phyloP scores from a whole-genome alignment of 495 filamentous ascomycete species.

The Parachaetomium inaequale region DNA sequence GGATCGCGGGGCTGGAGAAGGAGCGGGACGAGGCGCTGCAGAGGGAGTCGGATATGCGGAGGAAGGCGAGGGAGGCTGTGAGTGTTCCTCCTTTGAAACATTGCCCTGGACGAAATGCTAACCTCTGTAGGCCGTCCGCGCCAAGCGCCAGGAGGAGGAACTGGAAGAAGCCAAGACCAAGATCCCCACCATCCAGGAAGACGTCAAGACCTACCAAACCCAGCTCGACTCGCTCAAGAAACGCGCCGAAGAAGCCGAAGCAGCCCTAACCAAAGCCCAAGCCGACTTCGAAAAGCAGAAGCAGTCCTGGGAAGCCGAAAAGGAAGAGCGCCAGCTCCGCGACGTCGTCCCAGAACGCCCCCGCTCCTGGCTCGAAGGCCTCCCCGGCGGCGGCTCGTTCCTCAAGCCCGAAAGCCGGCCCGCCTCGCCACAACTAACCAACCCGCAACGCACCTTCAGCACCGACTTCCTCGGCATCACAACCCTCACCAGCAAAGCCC shows the following conservation, averaged over 20 bases:
- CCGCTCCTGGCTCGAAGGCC: constrained; percentile 66
- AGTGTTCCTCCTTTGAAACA: constrained; percentile 29
- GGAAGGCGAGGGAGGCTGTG: constrained; percentile 83
- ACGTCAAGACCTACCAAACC: constrained; percentile 54
- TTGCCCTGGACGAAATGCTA: constrained; percentile 22
- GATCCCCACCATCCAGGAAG: constrained; percentile 56
- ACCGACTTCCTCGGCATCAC: constrained; percentile 46
- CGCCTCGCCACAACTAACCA: constrained; percentile 43
- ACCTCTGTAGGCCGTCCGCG: constrained; percentile 60
- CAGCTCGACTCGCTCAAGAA: constrained; percentile 61
- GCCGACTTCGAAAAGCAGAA: constrained; percentile 47
- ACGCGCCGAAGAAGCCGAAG: constrained; percentile 61
- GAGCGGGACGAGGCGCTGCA: constrained; percentile 83
- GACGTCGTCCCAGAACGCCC: constrained; percentile 69
- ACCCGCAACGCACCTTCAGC: constrained; percentile 46
- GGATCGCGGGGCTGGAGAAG: constrained; percentile 73
- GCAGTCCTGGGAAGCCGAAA: constrained; percentile 66
- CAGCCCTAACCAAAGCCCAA: constrained; percentile 53
- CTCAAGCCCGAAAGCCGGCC: constrained; percentile 43
- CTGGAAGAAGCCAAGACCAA: constrained; percentile 66
- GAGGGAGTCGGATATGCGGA: constrained; percentile 78
- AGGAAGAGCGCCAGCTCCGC: constrained; percentile 59
- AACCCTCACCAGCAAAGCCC: constrained; percentile 39
- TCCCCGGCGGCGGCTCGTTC: constrained; percentile 34
- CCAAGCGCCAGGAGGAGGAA: constrained; percentile 76